phyloP scores from a whole-genome alignment of 2,329 filamentous ascomycete genomes.

The Sarocladiaceae sp. region DNA sequence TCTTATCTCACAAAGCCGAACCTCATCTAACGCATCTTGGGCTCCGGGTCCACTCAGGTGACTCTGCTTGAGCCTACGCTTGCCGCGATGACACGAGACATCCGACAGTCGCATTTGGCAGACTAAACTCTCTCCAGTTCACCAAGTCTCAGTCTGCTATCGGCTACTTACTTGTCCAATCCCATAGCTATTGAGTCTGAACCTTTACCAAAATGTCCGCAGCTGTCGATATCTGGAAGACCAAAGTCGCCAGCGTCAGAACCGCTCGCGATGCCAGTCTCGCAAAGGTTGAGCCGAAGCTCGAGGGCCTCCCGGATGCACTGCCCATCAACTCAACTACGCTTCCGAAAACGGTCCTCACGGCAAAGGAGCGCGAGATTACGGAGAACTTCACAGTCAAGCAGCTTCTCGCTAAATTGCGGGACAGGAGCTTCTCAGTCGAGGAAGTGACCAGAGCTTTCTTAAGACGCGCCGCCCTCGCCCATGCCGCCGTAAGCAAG shows the following conservation, averaged over 20 bases:
- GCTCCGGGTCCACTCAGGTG: neutral
- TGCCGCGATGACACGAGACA: neutral
- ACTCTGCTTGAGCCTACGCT: neutral
- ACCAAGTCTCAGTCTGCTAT: neutral
- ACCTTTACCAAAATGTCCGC: neutral
- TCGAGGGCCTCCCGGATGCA: slow-evolving; percentile 17
- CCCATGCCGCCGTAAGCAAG: slow-evolving; percentile 9
- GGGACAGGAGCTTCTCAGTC: slow-evolving; percentile 5
- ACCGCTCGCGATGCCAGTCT: slow-evolving; percentile 18
- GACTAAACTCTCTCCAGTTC: neutral
- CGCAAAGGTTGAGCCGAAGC: slow-evolving; percentile 20
- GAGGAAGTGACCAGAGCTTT: slow-evolving; percentile 12
- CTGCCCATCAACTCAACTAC: slow-evolving; percentile 17
- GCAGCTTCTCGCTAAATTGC: slow-evolving; percentile 5
- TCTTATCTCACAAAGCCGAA: neutral
- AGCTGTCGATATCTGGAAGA: neutral
- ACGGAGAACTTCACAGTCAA: slow-evolving; percentile 7
- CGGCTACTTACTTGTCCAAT: neutral
- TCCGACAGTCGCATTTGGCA: neutral
- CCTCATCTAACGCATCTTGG: neutral
- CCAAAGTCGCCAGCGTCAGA: neutral
- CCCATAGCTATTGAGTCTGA: neutral
- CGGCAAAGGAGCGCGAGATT: slow-evolving; percentile 11
- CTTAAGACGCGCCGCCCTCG: slow-evolving; percentile 12
- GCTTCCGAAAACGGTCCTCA: slow-evolving; percentile 18